phyloP scores from a whole-genome alignment of 176 grass and related monocot species.

The Oryza glaberrima region DNA sequence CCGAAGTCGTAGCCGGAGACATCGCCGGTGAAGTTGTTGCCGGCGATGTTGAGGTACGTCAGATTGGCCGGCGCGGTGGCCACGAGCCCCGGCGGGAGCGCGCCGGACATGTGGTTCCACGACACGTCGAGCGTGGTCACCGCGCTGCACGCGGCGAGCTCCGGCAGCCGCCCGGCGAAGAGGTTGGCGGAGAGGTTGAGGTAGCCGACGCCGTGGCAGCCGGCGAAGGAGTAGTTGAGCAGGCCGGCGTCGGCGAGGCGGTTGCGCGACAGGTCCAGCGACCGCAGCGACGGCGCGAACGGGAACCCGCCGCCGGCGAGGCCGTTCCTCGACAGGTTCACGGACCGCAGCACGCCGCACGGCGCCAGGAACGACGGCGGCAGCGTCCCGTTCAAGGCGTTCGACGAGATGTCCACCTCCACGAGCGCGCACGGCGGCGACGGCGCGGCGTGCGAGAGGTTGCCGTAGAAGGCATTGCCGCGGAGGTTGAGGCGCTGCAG shows the following conservation, averaged over 20 bases:
- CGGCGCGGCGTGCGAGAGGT: conserved; percentile 62
- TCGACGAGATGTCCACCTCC: conserved; percentile 71
- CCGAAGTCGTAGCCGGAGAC: conserved; percentile 71
- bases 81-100: conserved; percentile 53
- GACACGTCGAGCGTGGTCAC: conserved; percentile 72
- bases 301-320: conserved; percentile 63
- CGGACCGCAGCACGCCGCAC: conserved; percentile 52
- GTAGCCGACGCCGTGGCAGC: conserved; percentile 65
- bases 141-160: conserved; percentile 53
- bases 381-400: conserved; percentile 72
- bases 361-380: conserved; percentile 58
- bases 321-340: conserved; percentile 77
- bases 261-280: conserved; percentile 86
- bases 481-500: conserved; percentile 58
- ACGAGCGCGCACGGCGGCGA: conserved; percentile 51
- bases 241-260: conserved; percentile 52
- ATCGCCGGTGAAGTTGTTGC: conserved; percentile 83
- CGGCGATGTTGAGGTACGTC: conserved; percentile 57
- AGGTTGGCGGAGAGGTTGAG: conserved; percentile 93
- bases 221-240: conserved; percentile 71
- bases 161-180: conserved; percentile 53
- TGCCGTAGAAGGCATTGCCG: conserved; percentile 89
- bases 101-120: conserved; percentile 71
- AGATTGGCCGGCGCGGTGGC: conserved; percentile 48
- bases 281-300: conserved; percentile 57